Conservation (phyloP, 1,284 basidiomycete genomes). For the Cutaneotrichosporon spelunceum region DNA sequence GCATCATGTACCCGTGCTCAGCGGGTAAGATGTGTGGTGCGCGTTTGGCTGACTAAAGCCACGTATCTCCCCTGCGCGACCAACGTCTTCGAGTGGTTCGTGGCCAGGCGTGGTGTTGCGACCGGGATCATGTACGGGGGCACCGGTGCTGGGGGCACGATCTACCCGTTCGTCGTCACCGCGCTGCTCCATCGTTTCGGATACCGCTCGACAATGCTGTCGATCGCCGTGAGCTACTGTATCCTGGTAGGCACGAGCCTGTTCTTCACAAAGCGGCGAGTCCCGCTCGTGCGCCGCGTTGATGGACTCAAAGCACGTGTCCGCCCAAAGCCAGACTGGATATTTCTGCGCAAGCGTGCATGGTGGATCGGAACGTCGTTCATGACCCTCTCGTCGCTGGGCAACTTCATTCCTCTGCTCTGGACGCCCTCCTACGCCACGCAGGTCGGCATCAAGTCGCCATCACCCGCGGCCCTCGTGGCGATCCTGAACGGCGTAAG, state of each 20-base stretch:
- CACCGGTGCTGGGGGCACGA: slow-evolving; percentile 44
- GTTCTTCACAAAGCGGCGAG: slow-evolving; percentile 42
- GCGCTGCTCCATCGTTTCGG: slow-evolving; percentile 41
- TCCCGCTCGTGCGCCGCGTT: slow-evolving; percentile 29
- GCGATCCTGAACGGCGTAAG: slow-evolving; percentile 48
- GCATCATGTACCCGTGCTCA: slow-evolving; percentile 43
- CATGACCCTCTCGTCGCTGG: slow-evolving; percentile 23
- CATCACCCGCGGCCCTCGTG: slow-evolving; percentile 43
- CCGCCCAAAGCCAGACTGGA: slow-evolving; percentile 27
- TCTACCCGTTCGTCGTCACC: slow-evolving; percentile 47
- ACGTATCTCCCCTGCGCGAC: slow-evolving; percentile 48
- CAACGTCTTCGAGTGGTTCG: slow-evolving; percentile 49
- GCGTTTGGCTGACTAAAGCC: background rate
- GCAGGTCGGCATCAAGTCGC: slow-evolving; percentile 36
- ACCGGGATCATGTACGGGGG: slow-evolving; percentile 48
- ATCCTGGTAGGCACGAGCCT: slow-evolving; percentile 35
- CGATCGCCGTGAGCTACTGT: slow-evolving; percentile 36
- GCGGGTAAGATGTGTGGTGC: slow-evolving; percentile 28
- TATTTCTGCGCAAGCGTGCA: slow-evolving; percentile 19
- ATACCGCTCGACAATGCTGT: slow-evolving; percentile 46
- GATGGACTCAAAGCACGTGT: background rate
- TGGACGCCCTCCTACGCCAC: slow-evolving; percentile 43
- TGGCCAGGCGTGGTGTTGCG: slow-evolving; percentile 42
- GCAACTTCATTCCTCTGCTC: slow-evolving; percentile 48
- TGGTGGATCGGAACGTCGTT: background rate